phyloP scores from a whole-genome alignment of 129 eudicot genomes.

The sunflower (Helianthus annuus) region HanXRQr2.0-SUNRISE NC_035435.2:113118384-113118883 shows the following conservation, averaged over 20 bases:
- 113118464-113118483: constrained; percentile 24
- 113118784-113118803: constrained; percentile 5
- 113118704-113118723: background rate
- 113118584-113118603: constrained; percentile 35
- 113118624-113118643: constrained; percentile 39
- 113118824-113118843: background rate
- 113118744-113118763: constrained; percentile 19
- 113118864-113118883: background rate
- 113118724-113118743: constrained; percentile 19
- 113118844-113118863: background rate
- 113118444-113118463: constrained; percentile 41
- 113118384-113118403: constrained; percentile 30
- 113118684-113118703: constrained; percentile 15
- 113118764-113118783: constrained; percentile 21
- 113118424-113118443: constrained; percentile 44
- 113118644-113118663: constrained; percentile 30
- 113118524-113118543: constrained; percentile 44
- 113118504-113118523: constrained; percentile 42
- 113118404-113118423: constrained; percentile 43
- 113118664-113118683: constrained; percentile 7
- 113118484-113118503: constrained; percentile 40
- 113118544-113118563: constrained; percentile 32
- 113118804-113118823: background rate
- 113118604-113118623: constrained; percentile 29
- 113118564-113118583: constrained; percentile 29